Base-by-base conservation (phyloP, 441 rosid genomes). In the Hura crepitans region DNA sequence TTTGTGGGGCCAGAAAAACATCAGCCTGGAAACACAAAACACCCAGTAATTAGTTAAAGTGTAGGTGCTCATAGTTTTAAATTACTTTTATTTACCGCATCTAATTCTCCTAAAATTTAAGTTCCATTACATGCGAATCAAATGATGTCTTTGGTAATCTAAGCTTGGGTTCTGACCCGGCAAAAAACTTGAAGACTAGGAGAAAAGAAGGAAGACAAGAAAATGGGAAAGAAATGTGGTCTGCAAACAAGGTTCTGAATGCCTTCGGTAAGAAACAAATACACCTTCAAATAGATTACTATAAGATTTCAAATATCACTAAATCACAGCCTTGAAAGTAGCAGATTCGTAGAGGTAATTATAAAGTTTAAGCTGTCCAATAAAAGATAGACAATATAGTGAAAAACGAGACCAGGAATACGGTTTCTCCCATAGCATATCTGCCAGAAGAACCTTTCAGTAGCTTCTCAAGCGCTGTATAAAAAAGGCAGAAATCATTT, bases 1-100 rank as follows among this genome's bases (percentile, higher is more conserved):
- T 79, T 66, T 87, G 85, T 35, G 87, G 89, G 51, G 83, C 89
- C 79, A 87, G 66, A 69, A 85, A 87, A 43, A 85, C 86, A 74
- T 87, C 91, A 65, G 84, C 85, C 89, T 85, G 83, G 68, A 61
- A 72, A 53, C 22, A 42, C 18, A 65, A 51, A 7, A 15, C 6
- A 15, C 20, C 62, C 17, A 70, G 60, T 43, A 13, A 55, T 23
- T 55, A 55, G 17, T 55, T 55, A 66, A 63, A 50, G 0, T 31
- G 37, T 3, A 12, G 51, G 56, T 25, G 22, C n/a, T 45, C n/a
- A 27, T 46, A 42, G 42, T 49, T 61, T 23, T 5, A n/a, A 54
- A 15, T 39, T 17, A 14, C 53, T 2, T 18, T 6, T 58, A 54
- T 14, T 39, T 10, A n/a, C n/a, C n/a, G n/a, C n/a, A n/a, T 22